Evolutionary conservation across 805 yeast genomes (phyloP).

Genomic region (Yamadazyma laniorum): DNA sequence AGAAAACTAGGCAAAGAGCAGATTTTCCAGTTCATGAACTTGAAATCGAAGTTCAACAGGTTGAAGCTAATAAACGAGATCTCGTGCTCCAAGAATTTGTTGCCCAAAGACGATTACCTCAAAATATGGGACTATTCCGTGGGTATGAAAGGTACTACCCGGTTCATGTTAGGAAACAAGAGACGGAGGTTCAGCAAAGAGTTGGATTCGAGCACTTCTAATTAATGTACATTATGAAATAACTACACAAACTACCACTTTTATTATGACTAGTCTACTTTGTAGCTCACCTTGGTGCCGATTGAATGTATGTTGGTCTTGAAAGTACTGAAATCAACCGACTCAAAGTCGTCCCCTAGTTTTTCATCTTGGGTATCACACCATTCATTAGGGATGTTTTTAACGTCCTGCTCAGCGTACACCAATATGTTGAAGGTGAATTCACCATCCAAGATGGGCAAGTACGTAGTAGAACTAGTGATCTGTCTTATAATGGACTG

Average conservation of each 20-base stretch:
- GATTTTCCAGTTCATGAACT: slow-evolving; percentile 45
- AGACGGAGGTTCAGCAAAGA: slow-evolving; percentile 46
- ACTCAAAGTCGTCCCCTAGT: slow-evolving; percentile 53
- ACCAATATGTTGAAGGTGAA: slow-evolving; percentile 85
- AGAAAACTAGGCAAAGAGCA: slow-evolving; percentile 43
- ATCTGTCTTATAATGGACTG: slow-evolving; percentile 85
- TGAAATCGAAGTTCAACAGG: slow-evolving; percentile 43
- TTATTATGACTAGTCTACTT: slow-evolving; percentile 20
- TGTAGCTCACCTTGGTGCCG: slow-evolving; percentile 69
- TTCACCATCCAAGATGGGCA: slow-evolving; percentile 62
- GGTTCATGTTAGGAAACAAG: slow-evolving; percentile 55
- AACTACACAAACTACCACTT: slow-evolving; percentile 1
- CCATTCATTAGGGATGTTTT: slow-evolving; percentile 79
- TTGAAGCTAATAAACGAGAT: slow-evolving; percentile 32
- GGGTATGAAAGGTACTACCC: slow-evolving; percentile 39
- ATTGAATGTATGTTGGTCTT: slow-evolving; percentile 66
- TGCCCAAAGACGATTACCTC: slow-evolving; percentile 43
- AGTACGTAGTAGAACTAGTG: slow-evolving; percentile 80
- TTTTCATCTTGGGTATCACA: slow-evolving; percentile 65
- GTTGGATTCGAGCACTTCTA: slow-evolving; percentile 13
- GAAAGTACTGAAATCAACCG: slow-evolving; percentile 67
- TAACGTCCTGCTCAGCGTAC: slow-evolving; percentile 60
- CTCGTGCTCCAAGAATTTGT: slow-evolving; percentile 21
- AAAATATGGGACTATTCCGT: slow-evolving; percentile 43
- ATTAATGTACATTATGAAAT: slow-evolving; percentile 1